Evolutionary conservation across 306 rosid species (phyloP), one percentile per base, ranked within the genome.

Genomic region (Astragalus glycyphyllos): DNA sequence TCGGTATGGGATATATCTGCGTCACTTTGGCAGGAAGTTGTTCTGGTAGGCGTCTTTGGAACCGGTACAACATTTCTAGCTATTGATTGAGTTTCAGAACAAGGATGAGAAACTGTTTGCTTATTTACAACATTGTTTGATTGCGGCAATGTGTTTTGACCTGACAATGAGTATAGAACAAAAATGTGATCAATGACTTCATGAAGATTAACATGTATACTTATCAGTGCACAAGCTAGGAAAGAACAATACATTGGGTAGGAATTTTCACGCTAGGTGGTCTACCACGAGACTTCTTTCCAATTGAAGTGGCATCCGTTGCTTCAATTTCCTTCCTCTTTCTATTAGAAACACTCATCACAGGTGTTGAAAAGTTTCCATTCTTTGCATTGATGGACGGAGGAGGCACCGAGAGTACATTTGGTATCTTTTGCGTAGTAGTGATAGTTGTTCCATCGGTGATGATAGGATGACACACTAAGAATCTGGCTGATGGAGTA

Each of bases 31-130:
- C 80, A 72, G 8, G 90, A 82, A 69, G 61, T 92, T 61, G 81
- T 76, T 44, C 77, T 77, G 0, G 82, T 79, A 45, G 96, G 96
- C 8, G 96, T 87, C 44, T 66, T 74, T 62, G 87, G 89, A 77
- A 83, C 79, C 12, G 91, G 78, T 29, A 56, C 50, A 64, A 20
- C 41, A 17, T 77, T 82, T 12, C n/a, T 67, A 3, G 69, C 68
- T 20, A 81, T 74, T 62, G 95, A 70, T 58, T 78, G 87, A 54
- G 56, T 45, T 62, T 57, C 74, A 51, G 53, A 65, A 45, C 80
- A 63, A 0, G 2, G 69, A 66, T 20, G 81, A 76, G 54, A 67
- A 69, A 54, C 74, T 60, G 75, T 62, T 76, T 83, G 80, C 79
- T 47, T 60, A 48, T 76, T 55, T 6, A 32, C 65, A 61, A 65